phyloP scores from a whole-genome alignment of 371 early-diverging fungal species.

The Umbelopsis sp. region DNA sequence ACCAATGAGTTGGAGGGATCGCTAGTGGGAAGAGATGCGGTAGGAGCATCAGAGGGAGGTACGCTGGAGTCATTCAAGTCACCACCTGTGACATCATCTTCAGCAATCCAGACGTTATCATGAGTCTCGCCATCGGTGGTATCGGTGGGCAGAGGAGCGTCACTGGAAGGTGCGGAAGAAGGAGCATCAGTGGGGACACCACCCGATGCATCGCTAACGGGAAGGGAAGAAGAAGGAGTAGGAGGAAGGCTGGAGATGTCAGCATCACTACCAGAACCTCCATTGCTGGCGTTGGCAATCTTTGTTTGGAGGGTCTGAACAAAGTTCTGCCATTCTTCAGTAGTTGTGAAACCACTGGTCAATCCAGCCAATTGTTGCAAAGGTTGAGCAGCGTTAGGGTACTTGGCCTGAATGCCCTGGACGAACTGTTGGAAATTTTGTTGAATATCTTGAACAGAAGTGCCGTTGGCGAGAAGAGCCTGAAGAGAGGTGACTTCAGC shows the following conservation, averaged over 20 bases:
- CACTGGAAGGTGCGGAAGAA: neutral
- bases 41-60: neutral
- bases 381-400: conserved; percentile 24
- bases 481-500: neutral
- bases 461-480: neutral
- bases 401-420: conserved; percentile 16
- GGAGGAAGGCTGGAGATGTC: conserved; percentile 15
- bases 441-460: conserved; percentile 5
- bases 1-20: neutral
- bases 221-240: conserved; percentile 3
- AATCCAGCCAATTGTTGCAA: conserved; percentile 23
- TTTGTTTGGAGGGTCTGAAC: conserved; percentile 7
- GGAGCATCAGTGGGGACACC: neutral
- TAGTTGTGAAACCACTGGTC: conserved; percentile 23
- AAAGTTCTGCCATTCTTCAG: conserved; percentile 28
- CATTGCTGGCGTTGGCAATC: conserved; percentile 14
- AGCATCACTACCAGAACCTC: conserved; percentile 12
- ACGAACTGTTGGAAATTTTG: conserved; percentile 5
- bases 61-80: neutral
- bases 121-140: neutral
- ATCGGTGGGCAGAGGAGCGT: conserved; percentile 4
- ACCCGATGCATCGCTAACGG: conserved; percentile 5
- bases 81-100: neutral
- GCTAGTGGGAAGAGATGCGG: neutral
- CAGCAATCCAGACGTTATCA: conserved; percentile 9